Evolutionary conservation across 495 filamentous ascomycete genomes (phyloP).

Genomic region (Neurospora tetraspora): DNA sequence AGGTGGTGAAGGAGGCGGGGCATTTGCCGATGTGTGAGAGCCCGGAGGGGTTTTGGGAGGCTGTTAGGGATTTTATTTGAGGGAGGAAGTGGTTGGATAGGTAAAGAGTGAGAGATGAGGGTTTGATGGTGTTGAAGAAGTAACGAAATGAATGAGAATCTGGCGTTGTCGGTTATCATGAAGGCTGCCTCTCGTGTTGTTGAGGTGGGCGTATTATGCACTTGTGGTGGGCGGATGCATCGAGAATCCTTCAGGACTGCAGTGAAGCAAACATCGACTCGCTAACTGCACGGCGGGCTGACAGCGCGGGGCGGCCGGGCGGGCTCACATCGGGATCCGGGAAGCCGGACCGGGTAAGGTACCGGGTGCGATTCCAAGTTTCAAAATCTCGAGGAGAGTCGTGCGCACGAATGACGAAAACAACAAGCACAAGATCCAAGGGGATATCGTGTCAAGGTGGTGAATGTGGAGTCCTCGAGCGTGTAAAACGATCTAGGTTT

Average conservation of each 20-base stretch:
- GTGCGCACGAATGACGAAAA: too few relatives aligned
- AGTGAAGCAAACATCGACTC: background rate
- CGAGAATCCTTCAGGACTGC: background rate
- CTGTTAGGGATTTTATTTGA: conserved; percentile 44
- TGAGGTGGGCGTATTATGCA: background rate
- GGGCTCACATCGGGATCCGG: too few relatives aligned
- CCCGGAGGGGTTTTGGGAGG: conserved; percentile 52
- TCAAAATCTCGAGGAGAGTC: too few relatives aligned
- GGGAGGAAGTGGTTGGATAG: conserved; percentile 5
- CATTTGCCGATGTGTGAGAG: conserved; percentile 81
- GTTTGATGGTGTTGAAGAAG: background rate
- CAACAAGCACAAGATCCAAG: too few relatives aligned
- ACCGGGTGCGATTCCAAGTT: too few relatives aligned
- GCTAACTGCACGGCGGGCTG: too few relatives aligned
- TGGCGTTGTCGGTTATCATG: background rate
- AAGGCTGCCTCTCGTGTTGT: background rate
- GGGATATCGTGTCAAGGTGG: too few relatives aligned
- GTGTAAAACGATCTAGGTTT: background rate
- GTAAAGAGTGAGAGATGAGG: background rate
- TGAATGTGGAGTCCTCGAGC: too few relatives aligned
- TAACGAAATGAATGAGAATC: background rate
- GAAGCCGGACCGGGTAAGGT: too few relatives aligned
- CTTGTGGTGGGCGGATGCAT: background rate
- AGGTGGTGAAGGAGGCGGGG: conserved; percentile 54
- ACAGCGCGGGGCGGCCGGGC: too few relatives aligned